phyloP scores from a whole-genome alignment of 345 rosid genomes.

The Eucalyptus fibrosa region DNA sequence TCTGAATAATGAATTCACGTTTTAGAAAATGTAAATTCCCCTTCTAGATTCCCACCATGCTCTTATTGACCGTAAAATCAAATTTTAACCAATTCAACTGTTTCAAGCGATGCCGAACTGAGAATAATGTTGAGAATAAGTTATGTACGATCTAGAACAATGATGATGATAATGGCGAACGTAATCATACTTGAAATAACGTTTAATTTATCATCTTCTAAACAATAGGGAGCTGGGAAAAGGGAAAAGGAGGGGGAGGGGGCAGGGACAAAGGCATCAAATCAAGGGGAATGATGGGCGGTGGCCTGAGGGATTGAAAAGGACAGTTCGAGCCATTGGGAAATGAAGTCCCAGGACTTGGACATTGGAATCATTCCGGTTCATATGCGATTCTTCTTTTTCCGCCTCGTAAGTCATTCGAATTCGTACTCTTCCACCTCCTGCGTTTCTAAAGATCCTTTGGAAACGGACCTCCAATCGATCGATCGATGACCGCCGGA shows the following conservation, averaged over 20 bases:
- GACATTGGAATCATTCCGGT: neutral
- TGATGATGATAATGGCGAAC: neutral
- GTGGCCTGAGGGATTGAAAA: neutral
- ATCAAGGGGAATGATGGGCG: neutral
- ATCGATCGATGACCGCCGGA: neutral
- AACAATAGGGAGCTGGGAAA: neutral
- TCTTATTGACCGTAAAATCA: neutral
- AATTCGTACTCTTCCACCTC: neutral
- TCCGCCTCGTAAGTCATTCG: neutral
- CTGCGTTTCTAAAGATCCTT: neutral
- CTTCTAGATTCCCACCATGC: neutral
- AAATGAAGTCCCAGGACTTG: neutral
- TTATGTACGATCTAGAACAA: neutral
- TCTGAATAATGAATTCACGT: neutral
- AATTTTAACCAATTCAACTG: neutral
- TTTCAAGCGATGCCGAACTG: neutral
- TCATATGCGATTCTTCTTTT: neutral
- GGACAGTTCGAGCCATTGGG: neutral
- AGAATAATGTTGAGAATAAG: neutral
- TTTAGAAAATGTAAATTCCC: neutral
- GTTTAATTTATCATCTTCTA: neutral
- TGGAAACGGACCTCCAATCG: neutral
- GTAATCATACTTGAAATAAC: neutral
- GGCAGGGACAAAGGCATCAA: neutral
- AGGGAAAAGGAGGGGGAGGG: neutral